phyloP scores from a whole-genome alignment of 805 yeast genomes.

The Zygotorulaspora danielsina region DNA sequence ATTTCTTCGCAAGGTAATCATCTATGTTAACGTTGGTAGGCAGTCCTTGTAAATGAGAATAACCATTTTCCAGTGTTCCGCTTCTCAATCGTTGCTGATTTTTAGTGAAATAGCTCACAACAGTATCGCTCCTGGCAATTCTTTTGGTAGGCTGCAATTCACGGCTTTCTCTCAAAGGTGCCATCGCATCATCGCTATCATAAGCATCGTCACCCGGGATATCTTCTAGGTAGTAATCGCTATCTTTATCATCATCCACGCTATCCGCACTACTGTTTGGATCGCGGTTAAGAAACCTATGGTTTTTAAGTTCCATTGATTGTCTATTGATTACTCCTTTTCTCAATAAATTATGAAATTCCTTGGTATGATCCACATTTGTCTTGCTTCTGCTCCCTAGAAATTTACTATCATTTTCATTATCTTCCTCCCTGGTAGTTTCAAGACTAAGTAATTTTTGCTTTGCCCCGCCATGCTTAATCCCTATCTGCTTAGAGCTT shows the following conservation, averaged over 20 bases:
- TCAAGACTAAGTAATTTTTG: slow-evolving; percentile 34
- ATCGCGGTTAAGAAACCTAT: slow-evolving; percentile 1
- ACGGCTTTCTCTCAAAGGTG: slow-evolving; percentile 29
- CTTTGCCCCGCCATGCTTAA: slow-evolving; percentile 37
- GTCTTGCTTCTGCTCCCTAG: slow-evolving; percentile 9
- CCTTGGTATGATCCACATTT: slow-evolving; percentile 32
- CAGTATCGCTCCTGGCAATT: slow-evolving; percentile 29
- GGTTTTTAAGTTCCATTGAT: slow-evolving; percentile 1
- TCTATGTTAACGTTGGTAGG: slow-evolving; percentile 22
- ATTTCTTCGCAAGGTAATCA: slow-evolving; percentile 15
- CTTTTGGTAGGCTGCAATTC: slow-evolving; percentile 2
- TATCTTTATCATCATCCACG: slow-evolving; percentile 15
- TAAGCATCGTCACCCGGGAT: slow-evolving; percentile 39
- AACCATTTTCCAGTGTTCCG: slow-evolving; percentile 27
- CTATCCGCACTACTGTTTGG: slow-evolving; percentile 4
- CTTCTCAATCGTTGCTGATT: slow-evolving; percentile 27
- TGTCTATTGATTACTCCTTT: slow-evolving; percentile 13
- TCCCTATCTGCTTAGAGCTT: slow-evolving; percentile 36
- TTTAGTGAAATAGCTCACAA: slow-evolving; percentile 34
- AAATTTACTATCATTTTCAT: slow-evolving; percentile 7
- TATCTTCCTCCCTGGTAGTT: slow-evolving; percentile 29
- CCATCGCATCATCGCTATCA: slow-evolving; percentile 34
- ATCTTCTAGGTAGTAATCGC: slow-evolving; percentile 27
- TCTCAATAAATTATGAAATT: slow-evolving; percentile 31
- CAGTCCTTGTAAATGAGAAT: slow-evolving; percentile 18